Evolutionary conservation across 1,284 basidiomycete genomes (phyloP).

Genomic region (Sanghuangporus baumii): DNA sequence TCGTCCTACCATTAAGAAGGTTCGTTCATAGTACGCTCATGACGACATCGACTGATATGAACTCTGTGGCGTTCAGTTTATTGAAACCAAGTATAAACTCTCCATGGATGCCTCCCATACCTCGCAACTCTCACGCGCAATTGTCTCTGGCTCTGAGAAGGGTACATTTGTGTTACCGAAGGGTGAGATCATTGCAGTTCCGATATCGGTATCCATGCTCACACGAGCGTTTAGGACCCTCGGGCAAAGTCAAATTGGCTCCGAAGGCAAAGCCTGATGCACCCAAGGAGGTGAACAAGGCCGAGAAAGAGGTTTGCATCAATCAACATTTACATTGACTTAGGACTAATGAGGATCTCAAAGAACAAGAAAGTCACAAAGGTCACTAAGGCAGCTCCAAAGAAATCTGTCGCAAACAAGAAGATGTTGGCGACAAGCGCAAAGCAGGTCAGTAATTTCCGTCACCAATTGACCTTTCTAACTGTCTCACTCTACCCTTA

Average conservation of each 20-base stretch:
- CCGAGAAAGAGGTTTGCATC: conserved; percentile 10
- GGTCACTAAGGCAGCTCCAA: neutral
- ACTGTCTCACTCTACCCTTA: neutral
- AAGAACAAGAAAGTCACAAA: conserved; percentile 20
- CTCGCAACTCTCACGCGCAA: conserved; percentile 68
- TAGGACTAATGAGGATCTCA: conserved; percentile 35
- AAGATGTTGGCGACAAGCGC: conserved; percentile 8
- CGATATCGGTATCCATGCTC: neutral
- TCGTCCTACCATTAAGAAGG: conserved; percentile 77
- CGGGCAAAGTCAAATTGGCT: conserved; percentile 68
- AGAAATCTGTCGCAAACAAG: neutral
- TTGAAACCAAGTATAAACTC: conserved; percentile 67
- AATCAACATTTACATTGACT: conserved; percentile 25
- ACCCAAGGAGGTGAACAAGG: conserved; percentile 49
- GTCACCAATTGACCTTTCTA: neutral
- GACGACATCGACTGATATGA: neutral
- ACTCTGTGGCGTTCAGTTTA: conserved; percentile 42
- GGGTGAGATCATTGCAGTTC: conserved; percentile 17
- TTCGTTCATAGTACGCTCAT: conserved; percentile 20
- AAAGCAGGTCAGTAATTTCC: conserved; percentile 4
- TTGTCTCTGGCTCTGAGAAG: conserved; percentile 57
- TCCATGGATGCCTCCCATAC: conserved; percentile 52
- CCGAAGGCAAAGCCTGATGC: conserved; percentile 46
- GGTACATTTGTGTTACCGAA: conserved; percentile 70
- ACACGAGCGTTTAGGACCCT: conserved; percentile 36